Evolutionary conservation across 106 monocot species (phyloP).

Genomic region (Platanthera zijinensis): DNA sequence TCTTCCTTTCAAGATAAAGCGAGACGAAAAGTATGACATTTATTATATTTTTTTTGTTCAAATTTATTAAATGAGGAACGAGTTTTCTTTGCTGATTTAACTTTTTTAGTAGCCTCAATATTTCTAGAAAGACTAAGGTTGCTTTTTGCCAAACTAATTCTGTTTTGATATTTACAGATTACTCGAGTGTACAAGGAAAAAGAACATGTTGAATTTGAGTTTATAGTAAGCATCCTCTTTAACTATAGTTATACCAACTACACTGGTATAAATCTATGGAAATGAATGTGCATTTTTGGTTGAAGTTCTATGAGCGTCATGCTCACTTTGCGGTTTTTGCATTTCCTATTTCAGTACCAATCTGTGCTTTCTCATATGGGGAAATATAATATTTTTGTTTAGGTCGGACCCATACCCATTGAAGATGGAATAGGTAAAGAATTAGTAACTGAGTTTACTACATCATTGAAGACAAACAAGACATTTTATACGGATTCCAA

Average conservation of each 20-base stretch:
- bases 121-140: background rate
- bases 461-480: conserved; percentile 57
- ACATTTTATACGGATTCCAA: conserved; percentile 93
- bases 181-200: conserved; percentile 75
- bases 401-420: conserved; percentile 89
- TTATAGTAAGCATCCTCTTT: conserved; percentile 51
- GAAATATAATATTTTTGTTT: background rate
- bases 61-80: background rate
- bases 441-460: conserved; percentile 55
- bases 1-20: background rate
- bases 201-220: conserved; percentile 89
- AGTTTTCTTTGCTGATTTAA: background rate
- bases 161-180: conserved; percentile 37
- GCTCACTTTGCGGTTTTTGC: background rate
- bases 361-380: background rate
- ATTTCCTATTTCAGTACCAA: background rate
- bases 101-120: background rate
- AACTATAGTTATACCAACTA: background rate
- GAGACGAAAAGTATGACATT: background rate
- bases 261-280: background rate
- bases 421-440: conserved; percentile 82
- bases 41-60: background rate
- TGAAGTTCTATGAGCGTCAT: background rate
- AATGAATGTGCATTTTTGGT: background rate
- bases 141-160: background rate